These are phyloP conservation scores for Colletotrichum sp. DNA, from an alignment of 2,329 filamentous ascomycete species.

Conservation along the genomic window DNA sequence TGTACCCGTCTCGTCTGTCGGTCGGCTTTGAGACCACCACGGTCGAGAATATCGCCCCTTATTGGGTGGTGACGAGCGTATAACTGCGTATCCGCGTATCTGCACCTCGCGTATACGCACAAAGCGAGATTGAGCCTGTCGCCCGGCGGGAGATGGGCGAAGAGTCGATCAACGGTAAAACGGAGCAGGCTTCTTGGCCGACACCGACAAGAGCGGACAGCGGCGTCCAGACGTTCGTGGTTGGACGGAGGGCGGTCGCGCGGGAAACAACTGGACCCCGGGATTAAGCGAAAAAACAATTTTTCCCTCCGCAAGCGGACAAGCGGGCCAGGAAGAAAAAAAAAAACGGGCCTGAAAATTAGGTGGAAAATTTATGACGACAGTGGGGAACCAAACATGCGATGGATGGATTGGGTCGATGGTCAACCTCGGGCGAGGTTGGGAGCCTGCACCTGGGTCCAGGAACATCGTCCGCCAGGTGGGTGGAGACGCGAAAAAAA, in stretches of 20 bases:
- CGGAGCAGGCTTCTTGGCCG: conserved; percentile 3
- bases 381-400: neutral
- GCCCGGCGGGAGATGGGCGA: neutral
- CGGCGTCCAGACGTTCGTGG: neutral
- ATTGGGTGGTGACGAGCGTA: neutral
- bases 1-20: neutral
- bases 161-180: neutral
- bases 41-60: neutral
- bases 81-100: neutral
- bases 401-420: neutral
- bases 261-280: conserved; percentile 14
- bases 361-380: conserved; percentile 9
- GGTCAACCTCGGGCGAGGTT: neutral
- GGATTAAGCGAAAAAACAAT: neutral
- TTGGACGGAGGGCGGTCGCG: conserved; percentile 2
- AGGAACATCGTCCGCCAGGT: neutral
- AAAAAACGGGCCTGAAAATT: neutral
- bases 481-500: neutral
- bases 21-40: neutral
- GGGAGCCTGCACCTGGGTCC: neutral
- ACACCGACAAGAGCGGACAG: neutral
- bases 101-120: conserved; percentile 1
- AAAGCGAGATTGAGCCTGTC: neutral
- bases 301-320: neutral
- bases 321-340: neutral